Evolutionary conservation across 2,329 filamentous ascomycete species (phyloP), one percentile per base, ranked within the genome.

Genomic region (Cladosporium velox): DNA sequence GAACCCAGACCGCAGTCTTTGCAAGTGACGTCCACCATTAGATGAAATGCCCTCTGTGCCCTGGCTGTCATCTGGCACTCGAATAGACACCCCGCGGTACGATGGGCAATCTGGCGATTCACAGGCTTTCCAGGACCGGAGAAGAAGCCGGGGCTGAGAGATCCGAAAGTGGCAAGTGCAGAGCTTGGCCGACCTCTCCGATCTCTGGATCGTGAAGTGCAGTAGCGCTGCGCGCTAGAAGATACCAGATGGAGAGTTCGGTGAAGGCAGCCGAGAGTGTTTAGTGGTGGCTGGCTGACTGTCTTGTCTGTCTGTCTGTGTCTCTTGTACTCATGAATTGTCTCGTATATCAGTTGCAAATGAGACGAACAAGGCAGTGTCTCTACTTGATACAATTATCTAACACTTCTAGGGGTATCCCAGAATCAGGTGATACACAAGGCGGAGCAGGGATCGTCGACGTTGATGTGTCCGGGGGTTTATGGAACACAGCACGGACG

Each of bases 131-230:
- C 6, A 55, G 2, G 52, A 34, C 15, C 52, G 52, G 52, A 55
- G 52, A 21, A 32, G 28, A 21, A 18, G 2, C 52, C 52, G 52
- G 52, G 26, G 26, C n/a, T 10, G 32, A 21, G 47, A 2, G 24
- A 14, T 59, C 57, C 38, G 32, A 47, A 59, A 47, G 57, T 28
- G 57, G 57, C 34, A 59, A 26, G 24, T 59, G 57, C 57, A 59
- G 35, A 38, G 35, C 57, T 47, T 59, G 57, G 35, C 57, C 57
- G 15, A 28, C n/a, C 28, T 47, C 24, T 24, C 41, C 57, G 57
- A 59, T 59, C 57, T 28, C 41, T 35, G 41, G 57, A 59, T 59
- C 57, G 32, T 38, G 38, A 59, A 59, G 24, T 41, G 57, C 57
- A 30, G 38, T 59, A 59, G 57, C 24, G 57, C n/a, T 6, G 26